Conservation (phyloP, 164 flowering plant species). For the Nymphaea colorata region DNA sequence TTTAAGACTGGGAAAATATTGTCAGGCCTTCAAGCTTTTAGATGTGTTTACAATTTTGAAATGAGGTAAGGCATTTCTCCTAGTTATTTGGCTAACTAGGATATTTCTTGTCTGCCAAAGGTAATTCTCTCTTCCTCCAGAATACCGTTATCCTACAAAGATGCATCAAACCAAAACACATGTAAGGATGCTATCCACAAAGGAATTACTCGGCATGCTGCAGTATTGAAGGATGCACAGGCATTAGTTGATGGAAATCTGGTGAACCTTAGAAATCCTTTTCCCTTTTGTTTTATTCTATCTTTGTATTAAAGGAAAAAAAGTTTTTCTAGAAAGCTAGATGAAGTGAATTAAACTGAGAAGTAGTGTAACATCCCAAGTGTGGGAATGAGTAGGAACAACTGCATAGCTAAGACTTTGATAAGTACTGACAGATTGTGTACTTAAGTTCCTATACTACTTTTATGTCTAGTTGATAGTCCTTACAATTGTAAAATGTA, state of each 20-base stretch:
- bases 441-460: too few relatives aligned
- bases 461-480: too few relatives aligned
- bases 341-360: too few relatives aligned
- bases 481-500: too few relatives aligned
- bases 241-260: conserved; percentile 62
- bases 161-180: conserved; percentile 23
- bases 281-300: too few relatives aligned
- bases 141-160: conserved; percentile 41
- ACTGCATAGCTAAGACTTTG: too few relatives aligned
- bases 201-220: conserved; percentile 43
- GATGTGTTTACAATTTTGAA: conserved; percentile 59
- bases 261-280: conserved; percentile 24
- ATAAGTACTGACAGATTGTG: too few relatives aligned
- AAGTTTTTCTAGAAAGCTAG: neutral
- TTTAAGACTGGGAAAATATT: conserved; percentile 80
- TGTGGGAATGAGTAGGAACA: too few relatives aligned
- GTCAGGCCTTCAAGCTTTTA: conserved; percentile 50
- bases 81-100: neutral
- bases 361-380: too few relatives aligned
- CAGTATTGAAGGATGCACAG: conserved; percentile 48
- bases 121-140: conserved; percentile 21
- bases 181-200: conserved; percentile 35
- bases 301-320: too few relatives aligned
- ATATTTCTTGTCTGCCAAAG: conserved; percentile 1
- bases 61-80: conserved; percentile 33